These are phyloP conservation scores for Cladosporium sp. DNA, from an alignment of 2,329 filamentous ascomycete species.

Conservation along the genomic window DNA sequence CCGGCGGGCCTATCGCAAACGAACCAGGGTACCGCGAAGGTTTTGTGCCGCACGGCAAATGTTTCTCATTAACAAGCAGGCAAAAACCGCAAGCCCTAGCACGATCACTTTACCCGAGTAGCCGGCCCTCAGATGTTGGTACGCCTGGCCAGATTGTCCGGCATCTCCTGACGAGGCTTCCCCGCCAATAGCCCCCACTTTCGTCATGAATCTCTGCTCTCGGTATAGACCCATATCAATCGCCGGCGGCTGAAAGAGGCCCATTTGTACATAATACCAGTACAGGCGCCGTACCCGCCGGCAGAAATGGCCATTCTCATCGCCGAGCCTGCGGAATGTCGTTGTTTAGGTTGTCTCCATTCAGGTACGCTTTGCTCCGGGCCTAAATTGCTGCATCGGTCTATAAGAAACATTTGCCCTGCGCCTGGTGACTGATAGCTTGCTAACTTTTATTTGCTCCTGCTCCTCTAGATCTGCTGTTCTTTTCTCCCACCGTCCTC, in stretches of 20 bases:
- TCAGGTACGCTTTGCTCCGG: conserved; percentile 11
- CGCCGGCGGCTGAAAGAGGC: conserved; percentile 4
- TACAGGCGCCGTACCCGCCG: conserved; percentile 9
- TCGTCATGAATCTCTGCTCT: conserved; percentile 8
- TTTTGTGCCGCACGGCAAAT: not conserved
- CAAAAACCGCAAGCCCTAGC: conserved; percentile 1
- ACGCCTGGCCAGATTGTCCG: not conserved
- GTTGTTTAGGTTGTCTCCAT: conserved; percentile 5
- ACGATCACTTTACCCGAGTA: conserved; percentile 1
- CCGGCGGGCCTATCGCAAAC: not conserved
- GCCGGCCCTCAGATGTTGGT: not conserved
- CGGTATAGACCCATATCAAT: conserved; percentile 10
- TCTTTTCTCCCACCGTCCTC: conserved; percentile 12
- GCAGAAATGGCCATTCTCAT: conserved; percentile 3
- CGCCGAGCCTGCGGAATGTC: conserved; percentile 1
- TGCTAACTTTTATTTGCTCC: conserved; percentile 14
- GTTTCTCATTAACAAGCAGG: not conserved
- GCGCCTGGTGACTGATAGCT: conserved; percentile 15
- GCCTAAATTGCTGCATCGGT: not conserved
- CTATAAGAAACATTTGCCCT: conserved; percentile 18
- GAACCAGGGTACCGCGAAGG: not conserved
- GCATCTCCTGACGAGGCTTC: not conserved
- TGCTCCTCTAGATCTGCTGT: conserved; percentile 18
- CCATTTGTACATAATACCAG: conserved; percentile 1
- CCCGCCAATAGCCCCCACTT: not conserved